Base-by-base conservation (phyloP, 2,329 filamentous ascomycete genomes). In the Nothomitra cinnamomea region DNA sequence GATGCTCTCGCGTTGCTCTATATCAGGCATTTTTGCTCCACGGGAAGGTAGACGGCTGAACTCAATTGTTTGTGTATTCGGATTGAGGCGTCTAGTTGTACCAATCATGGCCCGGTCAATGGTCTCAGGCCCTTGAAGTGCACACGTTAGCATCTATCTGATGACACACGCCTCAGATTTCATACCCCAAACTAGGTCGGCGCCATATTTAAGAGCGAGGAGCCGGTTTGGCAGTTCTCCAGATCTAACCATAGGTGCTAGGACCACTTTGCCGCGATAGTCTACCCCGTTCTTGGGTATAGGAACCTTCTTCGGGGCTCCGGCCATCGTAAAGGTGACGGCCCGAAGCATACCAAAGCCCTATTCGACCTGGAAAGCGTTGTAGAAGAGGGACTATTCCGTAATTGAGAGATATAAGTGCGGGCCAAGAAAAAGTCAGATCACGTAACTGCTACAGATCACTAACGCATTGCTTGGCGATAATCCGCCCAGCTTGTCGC, bases 211-310 rank as follows among this genome's bases (percentile, higher is more conserved):
- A 57, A 98, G 78, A 32, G 92, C 87, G 43, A 94, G 70, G 24
- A 98, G 76, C 55, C 92, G 82, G 40, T 87, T 92, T 2, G 92
- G 90, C 56, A 95, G 73, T 72, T 98, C 92, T 64, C 92, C 92
- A n/a, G 87, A 94, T 60, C 92, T 84, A 55, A 95, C 90, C 92
- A 98, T 98, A 41, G 92, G 92, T 57, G 92, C 92, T 58, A 98
- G 83, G 45, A 96, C 92, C 59, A 96, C 71, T 69, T 94, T 95
- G 69, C 85, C 85, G 61, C 90, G 80, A 69, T 95, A 96, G 72
- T 95, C 88, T 62, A 95, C 88, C 52, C 90, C 90, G 67, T 84
- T 85, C 57, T 75, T 77, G 58, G 90, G 90, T 59, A 95, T 94
- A 52, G 87, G 83, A 38, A 95, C 85, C 64, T 74, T 80, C 64